Conservation (phyloP, 75 land plant species). For the Cupressus sempervirens region DNA sequence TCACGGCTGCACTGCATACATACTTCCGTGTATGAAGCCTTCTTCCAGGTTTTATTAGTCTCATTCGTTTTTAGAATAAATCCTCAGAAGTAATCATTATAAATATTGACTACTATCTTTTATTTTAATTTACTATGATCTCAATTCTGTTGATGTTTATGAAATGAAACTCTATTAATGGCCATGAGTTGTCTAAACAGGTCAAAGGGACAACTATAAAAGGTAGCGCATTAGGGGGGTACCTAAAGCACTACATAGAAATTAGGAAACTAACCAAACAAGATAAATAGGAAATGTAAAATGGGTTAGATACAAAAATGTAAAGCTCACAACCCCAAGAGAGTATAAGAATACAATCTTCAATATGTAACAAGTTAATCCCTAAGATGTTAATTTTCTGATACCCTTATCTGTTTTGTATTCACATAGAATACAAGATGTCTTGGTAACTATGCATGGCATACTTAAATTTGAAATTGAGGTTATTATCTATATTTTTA, state of each 20-base stretch:
- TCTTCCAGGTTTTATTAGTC: constrained; percentile 9
- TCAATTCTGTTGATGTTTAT: neutral
- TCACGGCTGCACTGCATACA: constrained; percentile 86
- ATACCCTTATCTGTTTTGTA: neutral
- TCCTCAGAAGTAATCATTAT: neutral
- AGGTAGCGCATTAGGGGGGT: neutral
- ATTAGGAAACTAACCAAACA: neutral
- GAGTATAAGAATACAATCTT: neutral
- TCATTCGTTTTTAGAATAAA: neutral
- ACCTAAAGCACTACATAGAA: neutral
- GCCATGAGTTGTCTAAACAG: neutral
- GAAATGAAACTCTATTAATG: neutral
- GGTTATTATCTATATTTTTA: neutral
- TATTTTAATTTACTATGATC: neutral
- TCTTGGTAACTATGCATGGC: neutral
- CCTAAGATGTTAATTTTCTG: neutral
- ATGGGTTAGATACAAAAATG: neutral
- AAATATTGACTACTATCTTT: neutral
- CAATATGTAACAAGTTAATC: neutral
- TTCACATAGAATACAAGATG: neutral
- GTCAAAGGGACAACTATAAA: neutral
- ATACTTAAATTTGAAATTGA: neutral
- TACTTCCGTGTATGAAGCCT: constrained; percentile 69
- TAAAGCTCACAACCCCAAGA: neutral
- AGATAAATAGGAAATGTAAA: neutral